Evolutionary conservation across 169 alveolate genomes (phyloP).

Genomic region (Babesia gibsoni): DNA sequence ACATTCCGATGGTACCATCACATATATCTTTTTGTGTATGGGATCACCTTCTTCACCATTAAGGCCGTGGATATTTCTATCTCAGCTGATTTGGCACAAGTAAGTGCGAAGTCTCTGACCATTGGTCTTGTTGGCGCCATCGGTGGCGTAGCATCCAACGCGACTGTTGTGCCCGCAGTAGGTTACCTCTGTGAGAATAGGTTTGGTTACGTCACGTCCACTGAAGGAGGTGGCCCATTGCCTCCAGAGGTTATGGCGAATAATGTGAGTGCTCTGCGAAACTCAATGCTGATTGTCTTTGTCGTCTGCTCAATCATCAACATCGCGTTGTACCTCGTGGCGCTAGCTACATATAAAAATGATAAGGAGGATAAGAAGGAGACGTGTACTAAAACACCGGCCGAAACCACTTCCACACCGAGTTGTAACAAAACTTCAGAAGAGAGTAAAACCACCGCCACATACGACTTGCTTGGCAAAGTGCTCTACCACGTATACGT

Average conservation of each 20-base stretch:
- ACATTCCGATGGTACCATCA: slow-evolving; percentile 45
- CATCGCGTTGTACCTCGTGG: slow-evolving; percentile 6
- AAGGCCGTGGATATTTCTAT: slow-evolving; percentile 87
- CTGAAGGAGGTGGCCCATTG: background rate
- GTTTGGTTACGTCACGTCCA: slow-evolving; percentile 65
- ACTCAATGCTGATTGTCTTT: slow-evolving; percentile 3
- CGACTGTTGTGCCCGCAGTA: slow-evolving; percentile 84
- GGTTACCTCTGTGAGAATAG: slow-evolving; percentile 83
- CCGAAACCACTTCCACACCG: too few relatives aligned
- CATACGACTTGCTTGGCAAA: too few relatives aligned
- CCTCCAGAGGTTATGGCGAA: background rate
- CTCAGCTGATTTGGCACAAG: slow-evolving; percentile 85
- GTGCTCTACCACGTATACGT: too few relatives aligned
- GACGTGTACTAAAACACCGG: too few relatives aligned
- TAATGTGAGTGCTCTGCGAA: slow-evolving; percentile 15
- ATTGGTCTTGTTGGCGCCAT: slow-evolving; percentile 78
- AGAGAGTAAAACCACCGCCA: too few relatives aligned
- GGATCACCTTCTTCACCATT: slow-evolving; percentile 87
- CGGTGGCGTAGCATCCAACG: slow-evolving; percentile 85
- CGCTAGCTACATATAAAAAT: slow-evolving; percentile 4
- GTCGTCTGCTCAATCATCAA: background rate
- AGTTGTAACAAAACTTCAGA: too few relatives aligned
- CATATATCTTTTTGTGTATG: slow-evolving; percentile 73
- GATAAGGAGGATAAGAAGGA: background rate
- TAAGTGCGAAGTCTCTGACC: slow-evolving; percentile 85